phyloP scores from a whole-genome alignment of 495 filamentous ascomycete genomes.

The Elaphomyces granulatus region DNA sequence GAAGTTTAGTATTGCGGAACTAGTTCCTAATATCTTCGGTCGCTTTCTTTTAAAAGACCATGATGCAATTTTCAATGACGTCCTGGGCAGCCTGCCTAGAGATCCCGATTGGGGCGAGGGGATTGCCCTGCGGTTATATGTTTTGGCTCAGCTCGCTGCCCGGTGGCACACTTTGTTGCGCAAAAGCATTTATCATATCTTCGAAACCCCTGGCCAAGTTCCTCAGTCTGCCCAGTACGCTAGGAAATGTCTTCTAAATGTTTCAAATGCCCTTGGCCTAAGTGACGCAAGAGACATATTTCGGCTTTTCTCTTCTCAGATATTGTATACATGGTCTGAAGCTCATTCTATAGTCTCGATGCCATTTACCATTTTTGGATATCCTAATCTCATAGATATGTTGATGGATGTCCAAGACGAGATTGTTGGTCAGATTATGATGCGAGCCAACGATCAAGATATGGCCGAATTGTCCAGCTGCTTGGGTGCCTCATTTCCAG shows the following conservation, averaged over 20 bases:
- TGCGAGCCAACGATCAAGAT: constrained; percentile 58
- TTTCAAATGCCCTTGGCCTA: constrained; percentile 51
- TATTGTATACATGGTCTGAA: constrained; percentile 87
- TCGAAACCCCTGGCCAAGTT: constrained; percentile 68
- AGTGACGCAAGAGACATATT: constrained; percentile 54
- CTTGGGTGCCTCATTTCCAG: constrained; percentile 37
- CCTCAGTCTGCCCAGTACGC: constrained; percentile 51
- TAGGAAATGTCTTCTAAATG: constrained; percentile 46
- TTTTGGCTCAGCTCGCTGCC: constrained; percentile 59
- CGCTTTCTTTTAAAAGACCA: constrained; percentile 64
- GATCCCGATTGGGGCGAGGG: constrained; percentile 62
- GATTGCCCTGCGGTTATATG: constrained; percentile 68
- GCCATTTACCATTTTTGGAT: constrained; percentile 73
- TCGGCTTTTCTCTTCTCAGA: constrained; percentile 74
- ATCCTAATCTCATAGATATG: constrained; percentile 50
- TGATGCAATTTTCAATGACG: constrained; percentile 65
- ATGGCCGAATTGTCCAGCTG: constrained; percentile 40
- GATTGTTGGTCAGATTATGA: constrained; percentile 65
- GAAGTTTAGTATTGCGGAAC: constrained; percentile 56
- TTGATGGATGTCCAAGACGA: constrained; percentile 64
- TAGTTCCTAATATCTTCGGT: constrained; percentile 63
- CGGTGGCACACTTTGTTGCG: constrained; percentile 68
- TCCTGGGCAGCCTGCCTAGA: constrained; percentile 55
- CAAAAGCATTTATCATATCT: constrained; percentile 79
- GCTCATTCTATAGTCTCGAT: constrained; percentile 47